A percentile compares a stretch with the other conserved stretches of the same genome.
These are phyloP conservation scores for Gypsophila paniculata DNA, from an alignment of 179 eudicot genomes.

Conservation along the genomic window DNA sequence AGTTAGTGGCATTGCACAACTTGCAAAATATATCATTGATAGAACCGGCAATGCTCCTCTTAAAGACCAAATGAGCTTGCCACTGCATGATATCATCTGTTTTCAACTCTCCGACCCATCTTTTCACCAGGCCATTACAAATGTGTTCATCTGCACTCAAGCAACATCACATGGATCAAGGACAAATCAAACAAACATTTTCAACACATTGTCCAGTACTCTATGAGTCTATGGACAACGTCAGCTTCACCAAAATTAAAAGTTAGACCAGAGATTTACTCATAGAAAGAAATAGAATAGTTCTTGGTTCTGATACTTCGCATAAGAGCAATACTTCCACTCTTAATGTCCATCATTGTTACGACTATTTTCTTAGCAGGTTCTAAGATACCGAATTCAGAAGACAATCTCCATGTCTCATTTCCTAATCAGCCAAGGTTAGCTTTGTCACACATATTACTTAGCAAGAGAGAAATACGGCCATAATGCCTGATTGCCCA, in stretches of 20 bases:
- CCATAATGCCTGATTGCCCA: no score
- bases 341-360: not conserved
- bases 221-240: not conserved
- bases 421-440: not conserved
- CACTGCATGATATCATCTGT: conserved; percentile 39
- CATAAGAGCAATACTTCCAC: conserved; percentile 8
- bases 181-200: not conserved
- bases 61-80: conserved; percentile 56
- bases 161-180: conserved; percentile 9
- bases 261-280: not conserved
- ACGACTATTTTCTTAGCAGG: not conserved
- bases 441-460: no score
- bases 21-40: conserved; percentile 54
- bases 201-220: not conserved
- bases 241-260: not conserved
- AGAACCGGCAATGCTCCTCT: conserved; percentile 39
- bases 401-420: not conserved
- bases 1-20: conserved; percentile 40
- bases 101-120: conserved; percentile 65
- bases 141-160: conserved; percentile 49
- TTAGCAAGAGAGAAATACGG: no score
- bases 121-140: conserved; percentile 49
- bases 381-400: not conserved
- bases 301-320: not conserved
- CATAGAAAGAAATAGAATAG: not conserved